phyloP scores from a whole-genome alignment of 352 stramenopile species.

The Pythium sukuiense region DNA sequence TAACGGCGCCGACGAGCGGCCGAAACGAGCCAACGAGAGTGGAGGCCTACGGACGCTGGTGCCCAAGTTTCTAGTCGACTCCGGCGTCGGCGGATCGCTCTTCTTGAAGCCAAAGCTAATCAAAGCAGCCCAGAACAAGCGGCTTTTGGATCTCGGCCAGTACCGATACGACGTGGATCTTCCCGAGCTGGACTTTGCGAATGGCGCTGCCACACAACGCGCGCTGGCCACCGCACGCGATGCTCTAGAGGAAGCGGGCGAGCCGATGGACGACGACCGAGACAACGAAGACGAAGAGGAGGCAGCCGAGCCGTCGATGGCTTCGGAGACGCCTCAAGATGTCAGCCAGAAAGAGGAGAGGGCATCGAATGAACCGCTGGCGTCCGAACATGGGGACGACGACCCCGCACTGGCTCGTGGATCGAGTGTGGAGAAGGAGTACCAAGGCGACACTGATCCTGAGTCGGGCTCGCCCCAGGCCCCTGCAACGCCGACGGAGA shows the following conservation, averaged over 20 bases:
- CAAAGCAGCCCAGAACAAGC: not conserved
- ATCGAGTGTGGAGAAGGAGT: too few species aligned
- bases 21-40: not conserved
- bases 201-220: not conserved
- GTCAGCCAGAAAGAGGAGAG: too few species aligned
- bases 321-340: not conserved
- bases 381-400: not conserved
- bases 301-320: not conserved
- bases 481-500: not conserved
- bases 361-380: too few species aligned
- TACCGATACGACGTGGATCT: conserved; percentile 19
- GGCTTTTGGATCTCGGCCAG: conserved; percentile 18
- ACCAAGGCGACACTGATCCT: too few species aligned
- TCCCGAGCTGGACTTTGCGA: not conserved
- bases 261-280: not conserved
- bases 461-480: not conserved
- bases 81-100: not conserved
- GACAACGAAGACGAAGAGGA: not conserved
- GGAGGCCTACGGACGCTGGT: not conserved
- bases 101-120: conserved; percentile 23
- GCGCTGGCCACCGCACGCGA: not conserved
- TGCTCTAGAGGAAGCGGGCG: not conserved
- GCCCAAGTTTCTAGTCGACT: not conserved
- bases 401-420: not conserved
- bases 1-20: conserved; percentile 2